Percentiles rank a stretch among this genome's conserved stretches.
Conservation (phyloP, 768 basidiomycete genomes). For the Coprinopsis marcescibilis region DNA sequence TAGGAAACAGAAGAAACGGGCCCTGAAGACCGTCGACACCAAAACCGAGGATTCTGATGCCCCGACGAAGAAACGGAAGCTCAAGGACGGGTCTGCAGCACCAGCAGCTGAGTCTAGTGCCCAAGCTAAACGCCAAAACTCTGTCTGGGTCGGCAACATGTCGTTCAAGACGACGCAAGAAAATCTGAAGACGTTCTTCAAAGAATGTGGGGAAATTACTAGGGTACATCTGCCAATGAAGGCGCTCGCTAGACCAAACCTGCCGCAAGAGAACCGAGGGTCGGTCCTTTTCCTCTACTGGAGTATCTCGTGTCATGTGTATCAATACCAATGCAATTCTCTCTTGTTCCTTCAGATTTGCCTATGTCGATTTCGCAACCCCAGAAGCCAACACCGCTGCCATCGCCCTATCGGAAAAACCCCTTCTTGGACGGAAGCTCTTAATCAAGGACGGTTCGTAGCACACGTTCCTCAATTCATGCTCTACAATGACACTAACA, state of each 20-base stretch:
- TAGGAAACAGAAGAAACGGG: conserved; percentile 53
- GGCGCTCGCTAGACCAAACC: conserved; percentile 37
- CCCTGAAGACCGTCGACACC: conserved; percentile 25
- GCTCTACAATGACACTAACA: not conserved
- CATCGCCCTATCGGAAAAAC: conserved; percentile 75
- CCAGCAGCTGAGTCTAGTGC: conserved; percentile 21
- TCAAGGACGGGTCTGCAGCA: conserved; percentile 30
- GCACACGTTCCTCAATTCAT: not conserved
- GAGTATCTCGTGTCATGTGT: conserved; percentile 3
- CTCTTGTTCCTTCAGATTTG: conserved; percentile 57
- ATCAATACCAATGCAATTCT: conserved; percentile 6
- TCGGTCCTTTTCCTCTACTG: conserved; percentile 31
- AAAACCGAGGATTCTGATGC: conserved; percentile 15
- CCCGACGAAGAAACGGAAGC: conserved; percentile 42
- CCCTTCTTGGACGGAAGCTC: conserved; percentile 77
- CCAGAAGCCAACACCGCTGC: conserved; percentile 69
- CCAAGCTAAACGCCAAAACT: conserved; percentile 63
- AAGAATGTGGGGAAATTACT: conserved; percentile 66
- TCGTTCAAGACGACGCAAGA: conserved; percentile 82
- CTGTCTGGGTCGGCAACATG: conserved; percentile 95
- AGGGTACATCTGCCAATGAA: conserved; percentile 86
- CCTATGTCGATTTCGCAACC: conserved; percentile 91
- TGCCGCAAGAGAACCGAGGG: conserved; percentile 73
- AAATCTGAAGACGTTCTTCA: conserved; percentile 66
- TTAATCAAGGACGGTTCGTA: conserved; percentile 88